Evolutionary conservation across 1,284 basidiomycete species (phyloP), one percentile per base, ranked within the genome.

Genomic region (Pseudozyma hubeiensis): DNA sequence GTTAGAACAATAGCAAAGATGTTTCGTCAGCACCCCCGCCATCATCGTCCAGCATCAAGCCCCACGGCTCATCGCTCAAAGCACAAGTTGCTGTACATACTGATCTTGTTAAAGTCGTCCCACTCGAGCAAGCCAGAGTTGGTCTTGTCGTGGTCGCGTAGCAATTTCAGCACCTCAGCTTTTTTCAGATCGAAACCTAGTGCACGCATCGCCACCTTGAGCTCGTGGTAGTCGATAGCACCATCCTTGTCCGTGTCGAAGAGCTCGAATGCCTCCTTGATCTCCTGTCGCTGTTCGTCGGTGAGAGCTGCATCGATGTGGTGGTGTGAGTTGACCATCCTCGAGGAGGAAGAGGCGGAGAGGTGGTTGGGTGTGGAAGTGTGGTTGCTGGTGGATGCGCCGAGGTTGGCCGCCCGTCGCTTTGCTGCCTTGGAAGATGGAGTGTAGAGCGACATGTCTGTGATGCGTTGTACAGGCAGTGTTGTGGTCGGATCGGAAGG

Each of bases 241-340:
- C 94, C 93, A 82, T 99, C 96, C 87, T 97, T 97, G 88, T 99
- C 96, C 35, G 94, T 93, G 86, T 99, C 97, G 84, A 99, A 99
- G 60, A 99, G 90, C 85, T 98, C 95, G 83, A 99, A 99, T 0
- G 97, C 97, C 84, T 99, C 97, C 84, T 94, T 94, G 78, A 99
- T 97, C 86, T 99, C 96, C 82, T 94, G 91, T 79, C 93, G 92
- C 85, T 98, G 95, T 84, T 98, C 95, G 62, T 97, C 95, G 3
- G 91, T 90, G 44, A 98, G 89, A 4, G 59, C 64, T 19, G 58
- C 52, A 33, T 65, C 63, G 52, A 62, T 63, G 53, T 60, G 60
- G 48, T 73, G 64, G 46, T 73, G 60, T 33, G 63, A 44, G 9
- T 62, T 62, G 48, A 40, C 29, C 55, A 57, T 65, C 39, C 68